Base-by-base conservation (phyloP, 768 basidiomycete species). In the Hypholoma fasciculare region DNA sequence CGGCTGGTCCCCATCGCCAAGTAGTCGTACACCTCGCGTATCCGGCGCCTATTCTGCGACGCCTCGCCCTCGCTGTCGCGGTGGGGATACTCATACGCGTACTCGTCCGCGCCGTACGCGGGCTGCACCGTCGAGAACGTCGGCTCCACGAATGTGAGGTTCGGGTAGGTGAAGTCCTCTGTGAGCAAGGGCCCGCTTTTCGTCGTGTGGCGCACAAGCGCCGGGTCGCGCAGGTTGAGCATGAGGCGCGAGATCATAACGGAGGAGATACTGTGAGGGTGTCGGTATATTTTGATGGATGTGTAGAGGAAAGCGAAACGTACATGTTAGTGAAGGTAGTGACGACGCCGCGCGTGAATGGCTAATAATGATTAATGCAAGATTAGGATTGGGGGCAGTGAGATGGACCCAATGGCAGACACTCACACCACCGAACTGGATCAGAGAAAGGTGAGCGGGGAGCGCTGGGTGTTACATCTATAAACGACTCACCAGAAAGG, bases 171-270 rank as follows among this genome's bases (percentile, higher is more conserved):
- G 13, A 46, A 12, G 30, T 55, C 60, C 14, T 57, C 60, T 4
- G 59, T 51, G 34, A 49, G 48, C 23, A 49, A 14, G 9, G 48
- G 48, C 1, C 49, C 27, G 7, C 43, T 51, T n/a, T 53, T 58
- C 4, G 52, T 48, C 9, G 50, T 46, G 26, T 64, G 52, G 1
- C 58, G 43, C n/a, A 61, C 56, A 34, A 71, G 54, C 1, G 60
- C 55, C 9, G 74, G 76, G 55, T 75, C 70, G n/a, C 76, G 73
- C 17, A 79, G 61, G 61, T 78, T 78, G 43, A 79, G 67, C 71
- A 76, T 74, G 14, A 78, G 65, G 8, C 76, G 69, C 3, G 78
- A 72, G 16, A 76, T 74, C 70, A 77, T 69, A 40, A 75, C 61
- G 0, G 74, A 74, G 6, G 78, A 74, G 12, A 74, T 68, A 17